Evolutionary conservation across 139 green algal genomes (phyloP).

Genomic region (Picochlorum sp.): DNA sequence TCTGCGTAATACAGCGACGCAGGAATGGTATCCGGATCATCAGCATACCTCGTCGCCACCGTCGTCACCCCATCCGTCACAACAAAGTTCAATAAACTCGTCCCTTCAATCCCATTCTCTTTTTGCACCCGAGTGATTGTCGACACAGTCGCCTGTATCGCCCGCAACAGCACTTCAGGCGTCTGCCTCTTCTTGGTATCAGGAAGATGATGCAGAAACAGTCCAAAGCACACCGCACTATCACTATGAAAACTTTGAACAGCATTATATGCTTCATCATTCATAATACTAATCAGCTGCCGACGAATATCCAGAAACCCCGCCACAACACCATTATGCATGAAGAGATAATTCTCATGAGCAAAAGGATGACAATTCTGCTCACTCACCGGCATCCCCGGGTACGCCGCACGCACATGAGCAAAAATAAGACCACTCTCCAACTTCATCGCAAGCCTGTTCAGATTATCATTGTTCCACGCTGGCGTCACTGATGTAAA

Average conservation of each 20-base stretch:
- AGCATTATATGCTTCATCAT: conserved; percentile 82
- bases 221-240: conserved; percentile 76
- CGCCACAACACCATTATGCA: conserved; percentile 94
- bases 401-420: conserved; percentile 56
- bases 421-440: conserved; percentile 85
- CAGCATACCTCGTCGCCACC: conserved; percentile 79
- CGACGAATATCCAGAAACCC: conserved; percentile 75
- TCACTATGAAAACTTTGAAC: conserved; percentile 89
- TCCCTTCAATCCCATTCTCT: conserved; percentile 39
- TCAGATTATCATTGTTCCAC: conserved; percentile 97
- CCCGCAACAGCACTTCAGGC: conserved; percentile 64
- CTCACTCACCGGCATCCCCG: conserved; percentile 87
- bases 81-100: conserved; percentile 86
- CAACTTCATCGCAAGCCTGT: conserved; percentile 82
- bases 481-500: conserved; percentile 89
- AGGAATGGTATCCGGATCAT: conserved; percentile 35
- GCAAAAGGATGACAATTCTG: conserved; percentile 91
- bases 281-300: conserved; percentile 61
- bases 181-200: conserved; percentile 43
- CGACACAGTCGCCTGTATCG: conserved; percentile 46
- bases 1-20: conserved; percentile 88
- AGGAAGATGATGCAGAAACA: conserved; percentile 89
- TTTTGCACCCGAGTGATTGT: conserved; percentile 41
- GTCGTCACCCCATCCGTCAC: conserved; percentile 77
- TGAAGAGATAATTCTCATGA: conserved; percentile 85